Percentiles rank a stretch among this genome's conserved stretches.
These are phyloP conservation scores for Euclidium syriacum DNA, from an alignment of 345 rosid species.

Conservation along the genomic window DNA sequence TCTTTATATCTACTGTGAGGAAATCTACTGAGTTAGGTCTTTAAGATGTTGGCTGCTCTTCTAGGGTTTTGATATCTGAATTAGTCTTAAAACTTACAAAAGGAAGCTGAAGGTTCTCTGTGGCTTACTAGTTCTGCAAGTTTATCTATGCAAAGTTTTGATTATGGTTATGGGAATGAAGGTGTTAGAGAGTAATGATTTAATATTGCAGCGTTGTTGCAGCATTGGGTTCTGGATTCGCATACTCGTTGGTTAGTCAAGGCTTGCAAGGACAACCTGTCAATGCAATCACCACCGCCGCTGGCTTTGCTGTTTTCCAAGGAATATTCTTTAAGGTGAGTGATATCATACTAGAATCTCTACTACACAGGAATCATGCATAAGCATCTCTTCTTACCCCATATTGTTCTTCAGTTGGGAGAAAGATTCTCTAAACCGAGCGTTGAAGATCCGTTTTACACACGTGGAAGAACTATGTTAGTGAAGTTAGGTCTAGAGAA, in stretches of 20 bases:
- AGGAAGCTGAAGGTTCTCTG: not conserved
- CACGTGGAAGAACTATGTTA: conserved; percentile 56
- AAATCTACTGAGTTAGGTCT: not conserved
- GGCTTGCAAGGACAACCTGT: conserved; percentile 67
- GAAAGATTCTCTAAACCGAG: conserved; percentile 64
- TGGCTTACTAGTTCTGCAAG: not conserved
- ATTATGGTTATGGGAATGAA: not conserved
- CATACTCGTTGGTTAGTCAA: conserved; percentile 76
- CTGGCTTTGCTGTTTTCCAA: conserved; percentile 76
- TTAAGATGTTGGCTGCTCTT: not conserved
- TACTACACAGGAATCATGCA: not conserved
- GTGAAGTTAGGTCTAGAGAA: conserved; percentile 65
- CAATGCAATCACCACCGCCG: conserved; percentile 72
- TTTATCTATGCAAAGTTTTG: not conserved
- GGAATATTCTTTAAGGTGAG: conserved; percentile 78
- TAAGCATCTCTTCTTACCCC: not conserved
- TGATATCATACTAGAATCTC: not conserved
- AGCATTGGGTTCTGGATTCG: conserved; percentile 92
- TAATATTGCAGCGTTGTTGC: conserved; percentile 70
- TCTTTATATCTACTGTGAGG: not conserved
- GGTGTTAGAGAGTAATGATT: not conserved
- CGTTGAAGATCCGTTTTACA: conserved; percentile 52
- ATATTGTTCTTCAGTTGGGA: conserved; percentile 43
- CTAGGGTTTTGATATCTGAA: not conserved
- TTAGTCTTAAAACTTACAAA: not conserved